These are phyloP conservation scores for Smithsoniella earleae DNA, from an alignment of 163 green algal species.

Conservation along the genomic window DNA sequence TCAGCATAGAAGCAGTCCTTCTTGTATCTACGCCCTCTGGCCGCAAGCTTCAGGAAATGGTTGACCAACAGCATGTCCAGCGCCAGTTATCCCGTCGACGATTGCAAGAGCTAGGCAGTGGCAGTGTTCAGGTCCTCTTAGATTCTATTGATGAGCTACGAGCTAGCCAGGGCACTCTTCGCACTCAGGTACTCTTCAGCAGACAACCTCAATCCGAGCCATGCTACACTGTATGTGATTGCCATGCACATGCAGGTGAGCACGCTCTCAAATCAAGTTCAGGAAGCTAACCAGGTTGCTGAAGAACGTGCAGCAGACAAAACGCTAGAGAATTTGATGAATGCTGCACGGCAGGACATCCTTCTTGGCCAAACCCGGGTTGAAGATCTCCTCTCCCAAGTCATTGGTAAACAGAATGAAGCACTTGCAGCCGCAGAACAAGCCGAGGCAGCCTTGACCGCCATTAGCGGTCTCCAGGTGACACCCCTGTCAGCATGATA, in stretches of 20 bases:
- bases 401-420: constrained; percentile 54
- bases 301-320: constrained; percentile 48
- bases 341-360: constrained; percentile 41
- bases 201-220: too few species aligned
- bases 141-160: not conserved
- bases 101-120: constrained; percentile 17
- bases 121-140: not conserved
- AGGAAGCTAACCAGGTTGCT: constrained; percentile 46
- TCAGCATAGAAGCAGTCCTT: constrained; percentile 13
- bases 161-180: constrained; percentile 6
- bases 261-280: constrained; percentile 44
- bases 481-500: not conserved
- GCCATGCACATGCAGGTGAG: constrained; percentile 39
- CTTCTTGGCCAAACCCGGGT: constrained; percentile 42
- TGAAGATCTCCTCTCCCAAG: constrained; percentile 46
- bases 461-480: constrained; percentile 10
- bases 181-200: constrained; percentile 9
- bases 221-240: too few species aligned
- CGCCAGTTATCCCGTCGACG: not conserved
- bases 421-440: constrained; percentile 34
- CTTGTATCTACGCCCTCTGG: not conserved
- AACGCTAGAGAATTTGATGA: constrained; percentile 45
- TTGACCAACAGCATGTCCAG: not conserved
- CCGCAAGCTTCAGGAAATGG: not conserved
- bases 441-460: constrained; percentile 2